phyloP scores from a whole-genome alignment of 352 stramenopile species.

The Thraustotheca clavata region DNA sequence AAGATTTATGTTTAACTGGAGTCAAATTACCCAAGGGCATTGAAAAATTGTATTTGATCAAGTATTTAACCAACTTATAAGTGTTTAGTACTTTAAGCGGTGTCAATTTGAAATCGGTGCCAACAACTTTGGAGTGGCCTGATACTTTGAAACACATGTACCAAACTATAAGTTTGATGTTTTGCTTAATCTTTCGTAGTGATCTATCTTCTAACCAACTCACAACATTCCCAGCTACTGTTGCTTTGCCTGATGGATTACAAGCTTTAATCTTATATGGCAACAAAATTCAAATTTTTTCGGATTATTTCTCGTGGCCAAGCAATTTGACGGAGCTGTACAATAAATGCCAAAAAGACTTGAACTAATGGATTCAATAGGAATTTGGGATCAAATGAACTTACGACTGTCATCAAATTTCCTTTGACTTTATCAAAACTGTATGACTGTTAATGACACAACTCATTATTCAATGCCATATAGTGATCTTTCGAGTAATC shows the following conservation, averaged over 20 bases:
- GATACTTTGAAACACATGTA: conserved; percentile 1
- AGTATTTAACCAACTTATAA: too few species aligned
- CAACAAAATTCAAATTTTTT: neutral
- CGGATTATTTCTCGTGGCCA: neutral
- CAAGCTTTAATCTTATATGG: neutral
- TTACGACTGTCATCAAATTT: neutral
- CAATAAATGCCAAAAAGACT: neutral
- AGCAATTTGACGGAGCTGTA: conserved; percentile 7
- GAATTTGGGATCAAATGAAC: neutral
- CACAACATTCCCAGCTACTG: neutral
- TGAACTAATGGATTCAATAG: neutral
- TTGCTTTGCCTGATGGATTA: neutral
- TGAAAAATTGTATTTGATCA: neutral
- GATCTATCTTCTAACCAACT: conserved; percentile 13
- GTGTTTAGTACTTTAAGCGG: neutral
- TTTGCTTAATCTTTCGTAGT: neutral
- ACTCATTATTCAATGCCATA: neutral
- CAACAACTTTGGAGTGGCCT: neutral
- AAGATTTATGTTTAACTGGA: neutral
- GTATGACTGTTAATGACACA: neutral
- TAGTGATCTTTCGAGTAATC: conserved; percentile 7
- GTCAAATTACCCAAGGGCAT: conserved; percentile 1
- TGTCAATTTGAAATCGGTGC: conserved; percentile 3
- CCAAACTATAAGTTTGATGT: too few species aligned
- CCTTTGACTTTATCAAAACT: neutral